phyloP scores from a whole-genome alignment of 2,329 filamentous ascomycete genomes.

The Chrysoporthe austroafricana region DNA sequence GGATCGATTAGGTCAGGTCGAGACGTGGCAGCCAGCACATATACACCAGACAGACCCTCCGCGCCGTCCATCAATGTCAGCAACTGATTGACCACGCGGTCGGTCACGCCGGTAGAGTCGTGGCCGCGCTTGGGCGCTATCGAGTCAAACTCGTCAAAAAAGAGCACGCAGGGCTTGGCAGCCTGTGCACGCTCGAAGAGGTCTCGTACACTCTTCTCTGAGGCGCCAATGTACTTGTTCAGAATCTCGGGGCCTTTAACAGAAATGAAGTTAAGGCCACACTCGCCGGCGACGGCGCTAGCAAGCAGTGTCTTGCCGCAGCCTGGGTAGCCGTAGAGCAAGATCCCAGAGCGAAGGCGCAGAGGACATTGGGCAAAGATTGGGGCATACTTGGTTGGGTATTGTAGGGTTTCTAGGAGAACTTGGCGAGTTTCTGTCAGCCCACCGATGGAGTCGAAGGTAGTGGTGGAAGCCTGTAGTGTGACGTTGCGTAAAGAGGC shows the following conservation, averaged over 20 bases:
- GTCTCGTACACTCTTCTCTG: conserved; percentile 93
- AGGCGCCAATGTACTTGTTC: conserved; percentile 99
- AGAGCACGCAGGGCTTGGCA: conserved; percentile 89
- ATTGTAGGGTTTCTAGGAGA: conserved; percentile 93
- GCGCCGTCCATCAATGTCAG: conserved; percentile 99
- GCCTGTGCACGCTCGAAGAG: conserved; percentile 91
- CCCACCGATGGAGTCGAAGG: conserved; percentile 90
- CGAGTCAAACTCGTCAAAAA: conserved; percentile 98
- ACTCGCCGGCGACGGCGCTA: conserved; percentile 96
- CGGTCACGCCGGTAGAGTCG: conserved; percentile 97
- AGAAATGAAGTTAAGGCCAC: conserved; percentile 96
- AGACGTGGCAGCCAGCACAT: conserved; percentile 92
- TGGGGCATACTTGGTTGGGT: conserved; percentile 95
- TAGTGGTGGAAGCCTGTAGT: conserved; percentile 88
- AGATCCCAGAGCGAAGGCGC: conserved; percentile 87
- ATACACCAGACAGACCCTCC: conserved; percentile 91
- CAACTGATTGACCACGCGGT: conserved; percentile 96
- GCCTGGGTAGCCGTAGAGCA: conserved; percentile 93
- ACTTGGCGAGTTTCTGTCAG: conserved; percentile 83
- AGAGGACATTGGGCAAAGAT: conserved; percentile 97
- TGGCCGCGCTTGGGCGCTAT: conserved; percentile 97
- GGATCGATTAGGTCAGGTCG: conserved; percentile 95
- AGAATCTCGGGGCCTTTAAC: conserved; percentile 98
- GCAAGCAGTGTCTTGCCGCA: conserved; percentile 97
- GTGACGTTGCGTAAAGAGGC: conserved; percentile 94